Evolutionary conservation across 768 basidiomycete genomes (phyloP), one percentile per base, ranked within the genome.

Genomic region (Rhodotorula kratochvilovae): DNA sequence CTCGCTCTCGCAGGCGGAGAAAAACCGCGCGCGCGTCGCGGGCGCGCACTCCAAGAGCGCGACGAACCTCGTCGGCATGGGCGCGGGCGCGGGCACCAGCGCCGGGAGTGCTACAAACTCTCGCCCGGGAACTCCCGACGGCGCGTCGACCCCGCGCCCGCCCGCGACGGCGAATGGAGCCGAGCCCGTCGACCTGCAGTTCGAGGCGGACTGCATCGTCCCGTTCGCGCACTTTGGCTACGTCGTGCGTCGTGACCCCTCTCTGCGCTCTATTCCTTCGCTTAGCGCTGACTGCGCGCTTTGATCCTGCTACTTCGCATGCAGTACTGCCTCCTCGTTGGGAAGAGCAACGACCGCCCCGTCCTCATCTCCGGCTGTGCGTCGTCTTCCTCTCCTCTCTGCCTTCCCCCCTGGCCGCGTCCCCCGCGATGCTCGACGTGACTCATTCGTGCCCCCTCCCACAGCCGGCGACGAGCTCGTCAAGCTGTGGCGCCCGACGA

Each of bases 161-260:
- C 25, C 23, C 11, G 39, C 12, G 25, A 29, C 33, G 31, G 23
- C 15, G 2, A 39, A 17, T 3, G 61, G 8, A 16, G 48, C 23
- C 33, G 46, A 29, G 10, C 29, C 29, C 53, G 48, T 70, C 13
- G 73, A 72, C 25, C 45, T 75, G 36, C 74, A 75, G 62, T 71
- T 71, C 31, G 54, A 57, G 45, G 56, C 55, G 10, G 62, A 76
- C 65, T 90, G 91, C 74, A 88, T 92, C 42, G 83, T 92, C 36
- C 88, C 90, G 75, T 90, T 91, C 2, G 95, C 93, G 6, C 95
- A 98, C 80, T 94, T 87, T 79, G 95, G 95, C 16, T 98, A 98
- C 78, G 85, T 97, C 21, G 73, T 74, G 42, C 27, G 70, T 69
- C n/a, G n/a, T n/a, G n/a, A 35, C 15, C n/a, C 21, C 13, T 13